These are phyloP conservation scores for Aaosphaeria arxii DNA, from an alignment of 2,329 filamentous ascomycete genomes.

Conservation along the genomic window DNA sequence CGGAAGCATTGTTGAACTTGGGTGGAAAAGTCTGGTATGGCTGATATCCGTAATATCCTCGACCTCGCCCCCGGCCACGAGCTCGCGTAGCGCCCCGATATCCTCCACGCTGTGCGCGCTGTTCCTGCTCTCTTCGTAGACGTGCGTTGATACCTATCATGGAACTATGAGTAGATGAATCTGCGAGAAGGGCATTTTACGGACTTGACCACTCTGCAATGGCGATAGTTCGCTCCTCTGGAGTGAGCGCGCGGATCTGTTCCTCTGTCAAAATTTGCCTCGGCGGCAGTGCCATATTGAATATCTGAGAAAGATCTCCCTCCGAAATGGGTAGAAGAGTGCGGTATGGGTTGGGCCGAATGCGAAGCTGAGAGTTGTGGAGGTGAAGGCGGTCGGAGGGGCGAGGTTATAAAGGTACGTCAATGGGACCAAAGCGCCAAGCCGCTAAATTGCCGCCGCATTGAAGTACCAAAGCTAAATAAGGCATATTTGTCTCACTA, in stretches of 20 bases:
- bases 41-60: background rate
- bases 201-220: slow-evolving; percentile 6
- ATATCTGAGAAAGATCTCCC: background rate
- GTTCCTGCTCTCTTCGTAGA: slow-evolving; percentile 3
- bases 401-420: background rate
- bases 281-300: slow-evolving; percentile 2
- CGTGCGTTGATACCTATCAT: slow-evolving; percentile 5
- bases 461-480: no score
- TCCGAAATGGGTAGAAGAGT: background rate
- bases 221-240: background rate
- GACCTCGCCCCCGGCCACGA: slow-evolving; percentile 1
- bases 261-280: slow-evolving; percentile 3
- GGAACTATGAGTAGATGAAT: background rate
- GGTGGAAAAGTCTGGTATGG: slow-evolving; percentile 4
- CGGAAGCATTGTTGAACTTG: slow-evolving; percentile 1
- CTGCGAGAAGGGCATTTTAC: background rate
- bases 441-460: no score
- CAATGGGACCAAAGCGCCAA: background rate
- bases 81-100: slow-evolving; percentile 1
- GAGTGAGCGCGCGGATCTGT: slow-evolving; percentile 3
- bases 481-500: no score
- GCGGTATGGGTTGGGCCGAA: background rate
- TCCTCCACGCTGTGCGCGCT: background rate
- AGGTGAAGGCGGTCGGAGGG: no score
- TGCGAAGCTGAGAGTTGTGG: no score